Percentiles rank a stretch among this genome's conserved stretches.
Evolutionary conservation across 768 basidiomycete species (phyloP).

Genomic region (Cystobasidium onofrii): DNA sequence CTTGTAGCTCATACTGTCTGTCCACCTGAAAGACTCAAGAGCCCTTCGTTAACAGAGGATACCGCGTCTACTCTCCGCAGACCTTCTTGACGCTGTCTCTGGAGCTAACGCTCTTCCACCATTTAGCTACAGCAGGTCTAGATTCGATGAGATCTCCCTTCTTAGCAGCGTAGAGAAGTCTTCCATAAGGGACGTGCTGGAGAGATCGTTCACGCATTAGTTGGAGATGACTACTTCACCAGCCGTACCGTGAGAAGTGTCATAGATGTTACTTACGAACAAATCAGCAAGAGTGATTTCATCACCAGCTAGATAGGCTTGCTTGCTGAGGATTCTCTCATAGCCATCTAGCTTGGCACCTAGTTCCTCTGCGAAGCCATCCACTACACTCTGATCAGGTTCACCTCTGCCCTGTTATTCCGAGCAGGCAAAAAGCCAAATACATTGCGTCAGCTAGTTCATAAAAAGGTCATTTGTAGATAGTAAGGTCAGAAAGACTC

Average conservation of each 20-base stretch:
- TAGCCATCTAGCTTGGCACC: slow-evolving; percentile 18
- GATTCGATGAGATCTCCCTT: slow-evolving; percentile 2
- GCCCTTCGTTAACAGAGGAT: too few species aligned
- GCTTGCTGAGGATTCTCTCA: slow-evolving; percentile 23
- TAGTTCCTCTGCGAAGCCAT: not conserved
- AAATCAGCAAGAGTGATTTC: slow-evolving; percentile 19
- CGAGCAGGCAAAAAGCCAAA: too few species aligned
- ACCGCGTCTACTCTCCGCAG: not conserved
- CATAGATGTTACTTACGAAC: slow-evolving; percentile 15
- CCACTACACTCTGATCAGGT: not conserved
- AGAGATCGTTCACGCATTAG: not conserved
- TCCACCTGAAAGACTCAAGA: too few species aligned
- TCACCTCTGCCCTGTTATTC: not conserved
- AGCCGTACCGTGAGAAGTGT: too few species aligned
- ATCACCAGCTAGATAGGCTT: slow-evolving; percentile 14
- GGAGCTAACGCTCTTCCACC: slow-evolving; percentile 3
- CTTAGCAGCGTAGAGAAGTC: not conserved
- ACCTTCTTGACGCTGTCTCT: not conserved
- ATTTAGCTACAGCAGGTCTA: slow-evolving; percentile 15
- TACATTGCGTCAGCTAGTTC: not conserved
- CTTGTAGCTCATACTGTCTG: too few species aligned
- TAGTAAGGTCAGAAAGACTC: not conserved
- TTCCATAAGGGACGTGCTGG: slow-evolving; percentile 21
- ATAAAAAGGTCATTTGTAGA: too few species aligned
- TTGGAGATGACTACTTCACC: too few species aligned